phyloP scores from a whole-genome alignment of 305 asterid species.

The Petunia hybrid region DNA sequence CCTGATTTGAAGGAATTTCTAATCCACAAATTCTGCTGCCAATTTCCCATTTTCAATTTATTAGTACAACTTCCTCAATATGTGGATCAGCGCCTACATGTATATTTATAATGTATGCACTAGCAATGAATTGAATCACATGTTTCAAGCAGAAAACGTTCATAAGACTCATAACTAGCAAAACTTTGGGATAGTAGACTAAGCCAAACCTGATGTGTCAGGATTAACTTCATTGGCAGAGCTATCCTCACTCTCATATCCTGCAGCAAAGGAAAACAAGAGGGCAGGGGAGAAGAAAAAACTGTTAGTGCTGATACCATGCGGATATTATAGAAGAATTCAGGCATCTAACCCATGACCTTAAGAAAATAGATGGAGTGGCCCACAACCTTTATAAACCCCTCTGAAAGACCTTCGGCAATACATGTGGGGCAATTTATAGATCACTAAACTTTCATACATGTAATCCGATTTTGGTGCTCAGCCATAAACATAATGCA shows the following conservation, averaged over 20 bases:
- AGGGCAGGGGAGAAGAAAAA: constrained; percentile 25
- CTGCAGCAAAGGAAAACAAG: constrained; percentile 49
- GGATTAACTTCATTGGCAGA: constrained; percentile 83
- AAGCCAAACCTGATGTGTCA: constrained; percentile 79
- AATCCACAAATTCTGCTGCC: constrained; percentile 13
- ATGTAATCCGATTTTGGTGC: constrained; percentile 9
- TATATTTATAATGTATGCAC: background rate
- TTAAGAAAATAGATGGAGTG: background rate
- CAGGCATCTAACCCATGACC: background rate
- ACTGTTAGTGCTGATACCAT: background rate
- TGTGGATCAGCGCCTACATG: background rate
- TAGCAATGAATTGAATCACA: background rate
- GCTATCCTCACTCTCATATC: constrained; percentile 94
- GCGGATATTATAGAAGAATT: background rate
- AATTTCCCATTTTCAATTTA: background rate
- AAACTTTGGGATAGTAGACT: background rate
- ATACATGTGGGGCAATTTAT: background rate
- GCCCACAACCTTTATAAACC: background rate
- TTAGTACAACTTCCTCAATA: background rate
- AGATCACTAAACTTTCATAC: background rate
- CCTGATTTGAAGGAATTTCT: constrained; percentile 3
- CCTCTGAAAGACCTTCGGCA: background rate
- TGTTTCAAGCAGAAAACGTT: constrained; percentile 11
- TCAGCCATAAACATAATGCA: background rate
- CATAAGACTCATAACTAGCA: background rate